Conservation (phyloP, 805 yeast species). For the Candida sphagnicola region DNA sequence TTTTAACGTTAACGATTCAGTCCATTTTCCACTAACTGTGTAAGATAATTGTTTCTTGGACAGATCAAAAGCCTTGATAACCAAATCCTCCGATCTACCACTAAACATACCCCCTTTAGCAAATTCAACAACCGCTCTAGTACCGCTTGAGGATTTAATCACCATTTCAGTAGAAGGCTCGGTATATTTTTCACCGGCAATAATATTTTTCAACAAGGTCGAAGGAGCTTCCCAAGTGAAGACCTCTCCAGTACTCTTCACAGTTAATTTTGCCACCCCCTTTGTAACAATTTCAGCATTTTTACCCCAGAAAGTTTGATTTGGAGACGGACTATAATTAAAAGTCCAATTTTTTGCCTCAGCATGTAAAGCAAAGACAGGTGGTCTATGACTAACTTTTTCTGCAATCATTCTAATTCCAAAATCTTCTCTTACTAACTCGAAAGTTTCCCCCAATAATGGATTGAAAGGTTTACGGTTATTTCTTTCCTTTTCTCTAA, state of each 20-base stretch:
- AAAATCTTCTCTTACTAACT: slow-evolving; percentile 78
- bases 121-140: slow-evolving; percentile 67
- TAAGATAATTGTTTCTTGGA: slow-evolving; percentile 35
- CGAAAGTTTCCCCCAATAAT: slow-evolving; percentile 88
- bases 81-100: slow-evolving; percentile 67
- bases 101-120: slow-evolving; percentile 83
- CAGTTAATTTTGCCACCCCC: slow-evolving; percentile 60
- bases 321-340: slow-evolving; percentile 62
- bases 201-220: slow-evolving; percentile 74
- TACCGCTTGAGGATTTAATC: slow-evolving; percentile 65
- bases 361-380: slow-evolving; percentile 74
- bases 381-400: slow-evolving; percentile 86
- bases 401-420: slow-evolving; percentile 76
- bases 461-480: slow-evolving; percentile 93
- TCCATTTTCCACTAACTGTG: slow-evolving; percentile 78
- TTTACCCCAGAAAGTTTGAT: slow-evolving; percentile 94
- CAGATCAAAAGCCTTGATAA: slow-evolving; percentile 40
- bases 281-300: slow-evolving; percentile 76
- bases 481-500: slow-evolving; percentile 71
- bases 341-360: slow-evolving; percentile 73
- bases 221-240: slow-evolving; percentile 83
- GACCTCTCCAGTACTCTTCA: slow-evolving; percentile 62
- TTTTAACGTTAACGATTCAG: slow-evolving; percentile 52
- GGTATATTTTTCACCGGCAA: slow-evolving; percentile 92
- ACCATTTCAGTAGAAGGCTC: slow-evolving; percentile 77